Evolutionary conservation across 345 rosid species (phyloP).

Genomic region (Citrus inodora): DNA sequence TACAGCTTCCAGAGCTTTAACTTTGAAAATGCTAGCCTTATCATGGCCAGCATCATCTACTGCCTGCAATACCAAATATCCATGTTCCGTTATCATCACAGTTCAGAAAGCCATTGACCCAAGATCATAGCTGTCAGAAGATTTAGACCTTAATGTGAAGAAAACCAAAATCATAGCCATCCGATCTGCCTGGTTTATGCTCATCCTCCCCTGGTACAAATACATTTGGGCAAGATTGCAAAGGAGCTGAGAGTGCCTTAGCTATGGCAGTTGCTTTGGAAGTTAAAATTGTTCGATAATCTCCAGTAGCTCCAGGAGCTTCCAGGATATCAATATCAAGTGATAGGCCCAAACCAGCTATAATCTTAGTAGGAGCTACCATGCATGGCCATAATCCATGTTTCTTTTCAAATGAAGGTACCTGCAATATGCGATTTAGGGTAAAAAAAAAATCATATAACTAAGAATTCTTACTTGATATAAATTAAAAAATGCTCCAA

Average conservation of each 20-base stretch:
- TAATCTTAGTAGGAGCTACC: conserved; percentile 98
- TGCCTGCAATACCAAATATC: conserved; percentile 48
- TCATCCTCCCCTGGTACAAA: conserved; percentile 90
- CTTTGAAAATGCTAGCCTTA: conserved; percentile 82
- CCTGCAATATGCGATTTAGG: conserved; percentile 33
- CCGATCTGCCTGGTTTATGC: conserved; percentile 63
- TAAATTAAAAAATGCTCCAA: background rate
- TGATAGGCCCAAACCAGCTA: conserved; percentile 91
- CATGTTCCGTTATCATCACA: background rate
- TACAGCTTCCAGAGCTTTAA: conserved; percentile 77
- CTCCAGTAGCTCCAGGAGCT: conserved; percentile 96
- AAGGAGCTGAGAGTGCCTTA: conserved; percentile 76
- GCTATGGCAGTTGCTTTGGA: conserved; percentile 81
- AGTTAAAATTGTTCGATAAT: conserved; percentile 82
- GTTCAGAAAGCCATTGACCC: background rate
- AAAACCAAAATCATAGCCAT: conserved; percentile 93
- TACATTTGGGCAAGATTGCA: conserved; percentile 51
- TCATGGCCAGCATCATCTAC: conserved; percentile 98
- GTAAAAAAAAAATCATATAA: background rate
- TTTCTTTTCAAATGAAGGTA: conserved; percentile 66
- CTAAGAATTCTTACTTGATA: background rate
- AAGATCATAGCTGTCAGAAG: too few species aligned
- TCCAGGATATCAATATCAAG: conserved; percentile 88
- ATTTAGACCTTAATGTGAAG: conserved; percentile 79
- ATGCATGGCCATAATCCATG: conserved; percentile 92